Evolutionary conservation across 352 stramenopile genomes (phyloP), one percentile per base, ranked within the genome.

Genomic region (Globisporangium carolinianum): DNA sequence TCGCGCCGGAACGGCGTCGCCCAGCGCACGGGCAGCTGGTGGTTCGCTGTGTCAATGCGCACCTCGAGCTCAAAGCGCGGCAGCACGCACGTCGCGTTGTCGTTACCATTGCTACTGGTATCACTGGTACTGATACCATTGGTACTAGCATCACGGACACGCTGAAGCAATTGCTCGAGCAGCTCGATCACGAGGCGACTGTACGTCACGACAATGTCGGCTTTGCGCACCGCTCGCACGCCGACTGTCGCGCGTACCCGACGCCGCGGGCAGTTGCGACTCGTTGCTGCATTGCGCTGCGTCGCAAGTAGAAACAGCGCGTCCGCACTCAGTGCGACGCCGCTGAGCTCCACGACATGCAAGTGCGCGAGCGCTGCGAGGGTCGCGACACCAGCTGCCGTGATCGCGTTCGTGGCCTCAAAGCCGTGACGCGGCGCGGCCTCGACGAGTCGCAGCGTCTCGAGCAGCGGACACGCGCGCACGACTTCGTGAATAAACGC

Each of bases 351-450:
- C 6, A 74, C 47, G 11, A 14, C 41, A 18, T 45, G 51, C 38
- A 74, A 48, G 14, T 64, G 37, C 6, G 35, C 15, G 0, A 74
- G 60, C 6, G 15, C 47, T 14, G 45, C 52, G 3, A 74, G 57
- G 4, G 42, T 42, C 8, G 45, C 35, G 8, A 74, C 51, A 42
- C 67, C 63, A 5, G 45, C 36, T 6, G 53, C 57, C 15, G 60
- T 65, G 45, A 73, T 61, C 17, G 42, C 51, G 57, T 73, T 73
- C 38, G 60, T 73, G 17, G 55, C 51, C 42, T 68, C 67, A 57
- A 71, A 66, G 5, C 67, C 67, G 36, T 74, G 67, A 6, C 58
- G 60, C 12, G 48, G 42, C 11, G 58, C 63, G 47, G 54, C 54
- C 51, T 74, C 67, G 0, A 62, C 51, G 2, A 74, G 37, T 2